Evolutionary conservation across 169 alveolate species (phyloP).

Genomic region (Eimeria falciformis): DNA sequence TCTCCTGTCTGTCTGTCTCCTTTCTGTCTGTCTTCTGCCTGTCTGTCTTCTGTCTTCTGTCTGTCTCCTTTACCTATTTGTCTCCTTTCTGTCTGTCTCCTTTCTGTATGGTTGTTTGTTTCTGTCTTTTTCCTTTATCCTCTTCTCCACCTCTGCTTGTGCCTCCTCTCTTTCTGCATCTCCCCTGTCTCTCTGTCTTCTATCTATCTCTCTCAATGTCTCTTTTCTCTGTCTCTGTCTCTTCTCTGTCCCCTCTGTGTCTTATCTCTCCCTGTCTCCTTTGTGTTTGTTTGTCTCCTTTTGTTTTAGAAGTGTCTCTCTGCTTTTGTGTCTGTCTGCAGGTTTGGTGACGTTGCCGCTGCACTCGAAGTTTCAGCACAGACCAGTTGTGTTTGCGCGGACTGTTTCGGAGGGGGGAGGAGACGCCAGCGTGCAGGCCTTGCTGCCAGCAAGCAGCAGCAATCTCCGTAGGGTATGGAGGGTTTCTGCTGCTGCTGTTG

Average conservation of each 20-base stretch:
- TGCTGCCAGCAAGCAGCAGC: slow-evolving; percentile 23
- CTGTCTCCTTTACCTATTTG: not conserved
- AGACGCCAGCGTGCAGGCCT: slow-evolving; percentile 5
- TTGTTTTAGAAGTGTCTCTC: not conserved
- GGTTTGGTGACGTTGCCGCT: slow-evolving; percentile 54
- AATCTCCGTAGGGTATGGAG: not conserved
- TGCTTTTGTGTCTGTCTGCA: not conserved
- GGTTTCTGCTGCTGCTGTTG: slow-evolving; percentile 40
- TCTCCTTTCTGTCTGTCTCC: not conserved
- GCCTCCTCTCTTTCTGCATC: not conserved
- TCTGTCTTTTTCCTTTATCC: not conserved
- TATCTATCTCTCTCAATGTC: not conserved
- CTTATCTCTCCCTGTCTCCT: not conserved
- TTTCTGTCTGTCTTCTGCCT: not conserved
- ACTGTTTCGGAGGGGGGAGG: not conserved
- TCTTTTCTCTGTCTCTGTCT: not conserved
- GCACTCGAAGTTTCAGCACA: slow-evolving; percentile 15
- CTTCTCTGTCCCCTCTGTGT: not conserved
- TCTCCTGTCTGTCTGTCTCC: not conserved
- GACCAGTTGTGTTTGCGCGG: not conserved
- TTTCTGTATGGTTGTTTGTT: not conserved
- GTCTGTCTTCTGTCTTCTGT: not conserved
- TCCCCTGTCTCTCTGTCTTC: not conserved
- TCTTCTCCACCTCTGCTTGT: not conserved
- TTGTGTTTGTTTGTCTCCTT: not conserved